Conservation (phyloP, 139 green algal genomes). For the Chlorella sorokiniana region DNA sequence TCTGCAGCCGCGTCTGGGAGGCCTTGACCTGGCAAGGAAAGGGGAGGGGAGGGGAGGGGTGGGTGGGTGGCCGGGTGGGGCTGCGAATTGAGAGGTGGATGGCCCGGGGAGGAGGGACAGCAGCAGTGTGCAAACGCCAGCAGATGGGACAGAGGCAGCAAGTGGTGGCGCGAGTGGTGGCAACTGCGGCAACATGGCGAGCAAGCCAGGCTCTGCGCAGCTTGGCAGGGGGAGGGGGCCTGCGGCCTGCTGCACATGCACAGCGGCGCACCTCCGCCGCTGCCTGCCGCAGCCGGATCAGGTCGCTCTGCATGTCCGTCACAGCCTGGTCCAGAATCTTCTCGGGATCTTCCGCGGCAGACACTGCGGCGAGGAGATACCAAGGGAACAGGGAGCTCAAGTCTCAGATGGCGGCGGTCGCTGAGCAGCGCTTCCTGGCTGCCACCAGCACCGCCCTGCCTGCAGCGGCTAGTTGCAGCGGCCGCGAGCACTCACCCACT, state of each 20-base stretch:
- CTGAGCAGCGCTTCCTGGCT: not conserved
- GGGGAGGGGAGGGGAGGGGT: not conserved
- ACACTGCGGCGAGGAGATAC: conserved; percentile 60
- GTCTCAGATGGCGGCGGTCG: not conserved
- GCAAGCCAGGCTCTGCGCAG: too few species aligned
- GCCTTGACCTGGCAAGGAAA: conserved; percentile 78
- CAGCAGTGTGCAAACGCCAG: too few species aligned
- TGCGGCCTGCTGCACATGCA: too few species aligned
- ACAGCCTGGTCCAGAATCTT: conserved; percentile 98
- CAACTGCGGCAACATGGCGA: too few species aligned
- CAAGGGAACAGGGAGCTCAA: too few species aligned
- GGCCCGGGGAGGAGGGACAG: too few species aligned
- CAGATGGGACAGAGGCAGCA: too few species aligned
- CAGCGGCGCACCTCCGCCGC: conserved; percentile 73
- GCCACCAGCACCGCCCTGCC: not conserved
- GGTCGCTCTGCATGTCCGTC: conserved; percentile 96
- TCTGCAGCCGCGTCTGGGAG: conserved; percentile 96
- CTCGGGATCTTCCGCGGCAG: conserved; percentile 91
- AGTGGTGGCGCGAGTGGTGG: too few species aligned
- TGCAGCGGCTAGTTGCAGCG: not conserved
- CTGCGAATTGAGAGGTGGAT: too few species aligned
- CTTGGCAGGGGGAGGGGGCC: too few species aligned
- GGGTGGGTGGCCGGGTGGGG: not conserved
- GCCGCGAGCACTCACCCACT: conserved; percentile 58
- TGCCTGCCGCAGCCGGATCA: conserved; percentile 98